phyloP scores from a whole-genome alignment of 2,329 filamentous ascomycete genomes.

The Capronia coronata region DNA sequence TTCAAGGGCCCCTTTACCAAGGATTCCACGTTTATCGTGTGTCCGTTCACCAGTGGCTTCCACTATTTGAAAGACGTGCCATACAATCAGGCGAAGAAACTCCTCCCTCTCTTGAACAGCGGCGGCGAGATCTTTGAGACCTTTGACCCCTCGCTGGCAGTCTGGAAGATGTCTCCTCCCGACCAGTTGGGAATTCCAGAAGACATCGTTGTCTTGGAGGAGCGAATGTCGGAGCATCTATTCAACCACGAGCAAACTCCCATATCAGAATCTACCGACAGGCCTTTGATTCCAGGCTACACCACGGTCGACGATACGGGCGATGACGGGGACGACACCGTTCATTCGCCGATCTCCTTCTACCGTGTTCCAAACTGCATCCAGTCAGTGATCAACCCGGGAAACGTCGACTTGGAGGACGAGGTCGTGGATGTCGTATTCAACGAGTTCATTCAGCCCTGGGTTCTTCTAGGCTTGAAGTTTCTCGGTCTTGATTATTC shows the following conservation, averaged over 20 bases:
- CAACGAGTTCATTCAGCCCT: conserved; percentile 81
- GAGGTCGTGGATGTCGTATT: conserved; percentile 81
- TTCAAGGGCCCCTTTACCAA: conserved; percentile 86
- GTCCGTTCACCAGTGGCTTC: conserved; percentile 78
- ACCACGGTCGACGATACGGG: conserved; percentile 83
- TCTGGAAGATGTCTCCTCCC: conserved; percentile 38
- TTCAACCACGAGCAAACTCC: conserved; percentile 24
- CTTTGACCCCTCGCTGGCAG: conserved; percentile 34
- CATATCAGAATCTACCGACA: conserved; percentile 28
- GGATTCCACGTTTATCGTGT: conserved; percentile 79
- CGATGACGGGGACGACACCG: conserved; percentile 78
- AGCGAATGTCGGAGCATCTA: not conserved
- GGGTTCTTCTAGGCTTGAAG: conserved; percentile 68
- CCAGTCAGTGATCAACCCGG: conserved; percentile 57
- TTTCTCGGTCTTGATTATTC: conserved; percentile 49
- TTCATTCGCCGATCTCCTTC: conserved; percentile 68
- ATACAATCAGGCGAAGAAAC: conserved; percentile 63
- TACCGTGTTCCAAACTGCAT: conserved; percentile 79
- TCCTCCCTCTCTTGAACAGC: conserved; percentile 56
- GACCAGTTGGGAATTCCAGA: conserved; percentile 36
- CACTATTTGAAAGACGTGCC: conserved; percentile 73
- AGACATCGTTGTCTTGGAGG: conserved; percentile 11
- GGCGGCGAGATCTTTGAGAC: conserved; percentile 46
- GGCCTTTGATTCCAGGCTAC: conserved; percentile 62
- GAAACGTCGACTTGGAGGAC: conserved; percentile 42